Conservation (phyloP, 1,284 basidiomycete genomes). For the Meira nashicola region DNA sequence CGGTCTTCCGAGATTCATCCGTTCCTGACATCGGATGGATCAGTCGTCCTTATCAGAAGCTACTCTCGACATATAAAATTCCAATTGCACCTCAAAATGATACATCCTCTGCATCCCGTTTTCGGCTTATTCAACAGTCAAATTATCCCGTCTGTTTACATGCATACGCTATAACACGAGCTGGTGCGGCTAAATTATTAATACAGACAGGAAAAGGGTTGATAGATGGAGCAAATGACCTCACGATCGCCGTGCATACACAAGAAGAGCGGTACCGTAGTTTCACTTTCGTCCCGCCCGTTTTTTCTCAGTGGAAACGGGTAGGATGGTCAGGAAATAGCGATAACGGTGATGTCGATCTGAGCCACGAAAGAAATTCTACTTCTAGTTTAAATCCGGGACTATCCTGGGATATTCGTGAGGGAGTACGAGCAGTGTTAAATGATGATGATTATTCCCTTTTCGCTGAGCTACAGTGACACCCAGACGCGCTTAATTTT, state of each 20-base stretch:
- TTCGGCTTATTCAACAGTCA: not conserved
- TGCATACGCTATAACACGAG: not conserved
- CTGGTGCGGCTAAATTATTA: not conserved
- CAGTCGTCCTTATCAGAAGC: too few species aligned
- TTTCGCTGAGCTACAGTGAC: too few species aligned
- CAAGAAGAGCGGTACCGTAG: not conserved
- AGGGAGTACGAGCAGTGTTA: too few species aligned
- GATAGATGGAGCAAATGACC: not conserved
- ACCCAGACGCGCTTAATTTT: too few species aligned
- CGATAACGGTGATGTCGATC: too few species aligned
- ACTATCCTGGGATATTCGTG: too few species aligned
- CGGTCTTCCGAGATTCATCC: not conserved
- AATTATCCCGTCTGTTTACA: slow-evolving; percentile 1
- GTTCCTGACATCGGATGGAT: too few species aligned
- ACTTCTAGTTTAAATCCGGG: too few species aligned
- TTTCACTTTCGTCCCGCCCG: not conserved
- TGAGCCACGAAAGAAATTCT: too few species aligned
- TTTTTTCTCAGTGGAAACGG: not conserved
- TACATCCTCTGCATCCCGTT: too few species aligned
- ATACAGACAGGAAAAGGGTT: not conserved
- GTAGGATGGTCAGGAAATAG: not conserved
- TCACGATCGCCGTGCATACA: not conserved
- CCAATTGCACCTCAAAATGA: too few species aligned
- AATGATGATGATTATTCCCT: too few species aligned
- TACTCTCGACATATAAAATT: not conserved